Percentiles rank a stretch among this genome's conserved stretches.
These are phyloP conservation scores for Exophiala oligosperma DNA, from an alignment of 2,329 filamentous ascomycete genomes.

Conservation along the genomic window DNA sequence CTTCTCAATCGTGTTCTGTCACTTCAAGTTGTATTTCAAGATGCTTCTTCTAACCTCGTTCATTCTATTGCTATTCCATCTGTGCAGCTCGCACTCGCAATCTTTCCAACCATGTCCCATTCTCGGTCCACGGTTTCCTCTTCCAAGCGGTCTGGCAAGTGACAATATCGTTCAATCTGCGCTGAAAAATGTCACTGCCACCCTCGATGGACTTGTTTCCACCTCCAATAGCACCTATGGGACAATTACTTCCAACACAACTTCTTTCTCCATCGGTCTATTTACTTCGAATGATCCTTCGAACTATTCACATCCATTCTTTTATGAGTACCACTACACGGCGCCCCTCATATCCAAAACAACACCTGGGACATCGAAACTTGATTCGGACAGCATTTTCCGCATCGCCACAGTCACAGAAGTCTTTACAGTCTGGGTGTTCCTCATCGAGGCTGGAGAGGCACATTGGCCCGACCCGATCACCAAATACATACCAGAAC, in stretches of 20 bases:
- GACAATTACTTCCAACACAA: not conserved
- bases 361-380: not conserved
- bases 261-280: constrained; percentile 41
- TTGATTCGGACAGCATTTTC: constrained; percentile 27
- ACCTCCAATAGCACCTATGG: not conserved
- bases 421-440: constrained; percentile 39
- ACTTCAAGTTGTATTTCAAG: not conserved
- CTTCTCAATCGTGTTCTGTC: too few species aligned
- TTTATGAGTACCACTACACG: constrained; percentile 28
- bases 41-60: not conserved
- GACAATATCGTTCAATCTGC: not conserved
- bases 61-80: not conserved
- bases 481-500: constrained; percentile 41
- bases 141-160: not conserved
- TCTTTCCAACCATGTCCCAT: not conserved
- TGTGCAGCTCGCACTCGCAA: not conserved
- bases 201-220: not conserved
- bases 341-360: constrained; percentile 14
- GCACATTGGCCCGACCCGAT: constrained; percentile 40
- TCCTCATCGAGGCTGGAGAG: constrained; percentile 38
- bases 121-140: not conserved
- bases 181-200: not conserved
- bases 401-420: constrained; percentile 40
- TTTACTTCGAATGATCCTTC: constrained; percentile 37
- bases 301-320: constrained; percentile 23